Percentiles rank a stretch among this genome's conserved stretches.
Conservation (phyloP, 495 filamentous ascomycete genomes). For the Cryomyces antarcticus region DNA sequence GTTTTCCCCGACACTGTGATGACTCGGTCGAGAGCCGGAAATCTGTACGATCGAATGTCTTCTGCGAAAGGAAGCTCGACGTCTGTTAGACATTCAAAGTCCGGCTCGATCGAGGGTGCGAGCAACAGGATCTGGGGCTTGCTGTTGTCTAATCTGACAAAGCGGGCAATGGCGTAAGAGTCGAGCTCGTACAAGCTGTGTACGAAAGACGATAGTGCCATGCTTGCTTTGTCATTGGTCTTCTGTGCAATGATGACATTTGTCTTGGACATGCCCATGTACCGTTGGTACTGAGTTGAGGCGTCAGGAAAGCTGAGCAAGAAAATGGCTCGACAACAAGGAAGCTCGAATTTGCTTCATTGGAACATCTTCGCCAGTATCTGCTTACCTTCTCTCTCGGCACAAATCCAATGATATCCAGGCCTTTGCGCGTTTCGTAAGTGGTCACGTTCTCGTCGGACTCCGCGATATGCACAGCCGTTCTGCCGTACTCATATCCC, state of each 20-base stretch:
- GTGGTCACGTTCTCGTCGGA: conserved; percentile 66
- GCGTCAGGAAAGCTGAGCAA: conserved; percentile 3
- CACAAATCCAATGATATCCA: conserved; percentile 78
- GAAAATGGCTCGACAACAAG: too few relatives aligned
- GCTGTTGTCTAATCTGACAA: conserved; percentile 64
- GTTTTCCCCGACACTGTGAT: conserved; percentile 75
- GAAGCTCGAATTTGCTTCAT: too few relatives aligned
- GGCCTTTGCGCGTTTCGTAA: conserved; percentile 48
- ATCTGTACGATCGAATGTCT: conserved; percentile 72
- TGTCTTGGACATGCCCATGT: conserved; percentile 61
- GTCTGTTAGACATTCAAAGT: conserved; percentile 78
- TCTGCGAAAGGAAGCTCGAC: conserved; percentile 87
- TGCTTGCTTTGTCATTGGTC: conserved; percentile 48
- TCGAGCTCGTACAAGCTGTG: conserved; percentile 74
- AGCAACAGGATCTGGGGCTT: conserved; percentile 63
- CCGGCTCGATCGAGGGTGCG: conserved; percentile 57
- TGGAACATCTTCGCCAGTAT: too few relatives aligned
- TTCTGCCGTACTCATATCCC: conserved; percentile 86
- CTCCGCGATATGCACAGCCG: conserved; percentile 70
- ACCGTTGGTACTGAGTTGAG: conserved; percentile 50
- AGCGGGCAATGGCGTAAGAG: conserved; percentile 67
- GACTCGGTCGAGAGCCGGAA: conserved; percentile 76
- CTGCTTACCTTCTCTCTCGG: conserved; percentile 42
- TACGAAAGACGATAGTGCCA: conserved; percentile 78
- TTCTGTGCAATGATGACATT: conserved; percentile 54